Evolutionary conservation across 2,329 filamentous ascomycete species (phyloP).

Genomic region (Pyricularia grisea): DNA sequence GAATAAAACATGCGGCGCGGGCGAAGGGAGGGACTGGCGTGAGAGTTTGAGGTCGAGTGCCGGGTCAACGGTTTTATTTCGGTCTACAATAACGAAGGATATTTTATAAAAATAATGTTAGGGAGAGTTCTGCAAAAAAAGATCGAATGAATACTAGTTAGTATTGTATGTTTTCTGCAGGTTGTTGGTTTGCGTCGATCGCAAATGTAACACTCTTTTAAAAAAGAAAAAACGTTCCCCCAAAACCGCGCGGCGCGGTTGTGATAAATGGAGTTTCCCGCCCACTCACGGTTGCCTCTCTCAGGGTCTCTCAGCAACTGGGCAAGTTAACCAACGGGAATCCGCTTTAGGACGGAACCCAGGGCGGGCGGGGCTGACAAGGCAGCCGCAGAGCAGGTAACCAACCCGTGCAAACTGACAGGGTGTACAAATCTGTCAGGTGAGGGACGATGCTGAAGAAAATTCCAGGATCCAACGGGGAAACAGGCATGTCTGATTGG

Average conservation of each 20-base stretch:
- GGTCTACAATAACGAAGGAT: background rate
- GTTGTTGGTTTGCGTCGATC: background rate
- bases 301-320: background rate
- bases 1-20: background rate
- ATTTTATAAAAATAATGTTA: background rate
- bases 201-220: background rate
- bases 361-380: background rate
- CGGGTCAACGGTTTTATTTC: background rate
- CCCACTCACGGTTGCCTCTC: background rate
- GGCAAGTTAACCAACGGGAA: background rate
- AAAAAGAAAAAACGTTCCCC: background rate
- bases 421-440: background rate
- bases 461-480: background rate
- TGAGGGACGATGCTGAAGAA: background rate
- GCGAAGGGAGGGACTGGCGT: background rate
- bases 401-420: background rate
- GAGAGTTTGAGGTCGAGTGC: background rate
- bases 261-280: background rate
- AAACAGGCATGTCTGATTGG: background rate
- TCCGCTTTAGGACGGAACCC: background rate
- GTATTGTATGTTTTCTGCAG: background rate
- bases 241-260: background rate
- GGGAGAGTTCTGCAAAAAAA: background rate
- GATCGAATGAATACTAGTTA: background rate
- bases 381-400: background rate